These are phyloP conservation scores for Naganishia onofrii DNA, from an alignment of 768 basidiomycete species.

Conservation along the genomic window DNA sequence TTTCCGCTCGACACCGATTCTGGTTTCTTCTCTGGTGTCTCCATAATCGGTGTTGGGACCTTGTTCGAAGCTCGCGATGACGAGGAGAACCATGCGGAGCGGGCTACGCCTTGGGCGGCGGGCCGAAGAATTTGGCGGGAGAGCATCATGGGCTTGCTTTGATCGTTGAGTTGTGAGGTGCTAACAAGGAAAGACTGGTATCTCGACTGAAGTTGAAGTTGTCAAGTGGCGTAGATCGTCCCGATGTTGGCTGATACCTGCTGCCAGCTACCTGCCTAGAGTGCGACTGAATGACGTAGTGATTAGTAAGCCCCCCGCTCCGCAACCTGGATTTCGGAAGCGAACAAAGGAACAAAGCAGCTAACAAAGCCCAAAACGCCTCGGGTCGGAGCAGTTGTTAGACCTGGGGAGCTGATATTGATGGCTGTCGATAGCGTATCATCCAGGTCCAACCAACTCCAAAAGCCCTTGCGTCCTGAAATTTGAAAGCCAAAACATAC, in stretches of 20 bases:
- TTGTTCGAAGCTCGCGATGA: not conserved
- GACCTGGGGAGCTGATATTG: too few species aligned
- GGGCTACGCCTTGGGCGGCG: conserved; percentile 5
- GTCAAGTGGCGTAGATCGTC: not conserved
- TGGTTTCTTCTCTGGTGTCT: conserved; percentile 29
- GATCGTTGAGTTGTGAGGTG: not conserved
- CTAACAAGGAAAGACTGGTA: not conserved
- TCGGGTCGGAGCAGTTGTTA: too few species aligned
- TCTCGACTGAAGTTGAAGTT: not conserved
- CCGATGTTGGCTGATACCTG: not conserved
- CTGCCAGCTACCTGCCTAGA: too few species aligned
- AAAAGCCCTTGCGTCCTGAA: too few species aligned
- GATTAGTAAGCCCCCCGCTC: too few species aligned
- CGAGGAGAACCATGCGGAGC: conserved; percentile 6
- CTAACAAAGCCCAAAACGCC: too few species aligned
- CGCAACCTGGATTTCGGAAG: too few species aligned
- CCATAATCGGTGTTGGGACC: conserved; percentile 25
- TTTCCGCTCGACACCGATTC: conserved; percentile 22
- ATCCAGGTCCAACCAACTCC: too few species aligned
- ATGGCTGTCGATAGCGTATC: too few species aligned
- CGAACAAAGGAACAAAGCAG: too few species aligned
- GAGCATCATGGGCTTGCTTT: conserved; percentile 15
- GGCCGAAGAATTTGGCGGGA: conserved; percentile 3
- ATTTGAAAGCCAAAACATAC: too few species aligned
- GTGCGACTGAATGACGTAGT: too few species aligned